Evolutionary conservation across 148 eudicot species (phyloP), one percentile per base, ranked within the genome.

Genomic region (Amaranthus palmeri): DNA sequence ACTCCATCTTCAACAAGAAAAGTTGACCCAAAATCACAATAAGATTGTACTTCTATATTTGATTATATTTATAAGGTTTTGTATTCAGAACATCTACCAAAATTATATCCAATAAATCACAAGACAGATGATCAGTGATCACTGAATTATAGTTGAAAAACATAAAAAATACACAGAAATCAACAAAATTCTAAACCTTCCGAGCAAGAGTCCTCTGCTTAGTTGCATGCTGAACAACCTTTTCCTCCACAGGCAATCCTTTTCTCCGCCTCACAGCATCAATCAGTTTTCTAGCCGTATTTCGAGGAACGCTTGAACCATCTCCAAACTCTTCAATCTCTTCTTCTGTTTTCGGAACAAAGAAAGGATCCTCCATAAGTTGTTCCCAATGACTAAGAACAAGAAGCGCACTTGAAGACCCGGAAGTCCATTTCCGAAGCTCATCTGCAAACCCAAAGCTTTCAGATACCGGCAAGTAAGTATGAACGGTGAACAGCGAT

Each of bases 361-460:
- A 91, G 72, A 91, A 93, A 7, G 98, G 98, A 76, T 93, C 98
- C 75, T 93, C 97, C 17, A 76, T 46, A 67, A 89, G 86, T 15
- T 86, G 83, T 73, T 93, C 97, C 98, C 97, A 91, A 50, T 89
- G 98, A 76, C 97, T 93, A 44, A 93, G 78, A 71, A 93, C 97
- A 57, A 91, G 97, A 17, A 89, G 76, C 9, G 97, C 98, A 80
- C 97, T 91, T 11, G 96, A 81, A 65, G 97, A 96, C n/a, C 97
- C 98, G 2, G 96, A 74, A 3, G 98, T 93, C 88, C 86, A 74
- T 75, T 91, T 86, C 69, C 97, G 85, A 75, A 93, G 84, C 73
- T 93, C 98, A 75, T 91, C 98, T 3, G 97, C 85, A 73, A 93
- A 93, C 42, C 98, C 97, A 68, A 93, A 91, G 76, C 98, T 93